Evolutionary conservation across 2,329 filamentous ascomycete genomes (phyloP).

Genomic region (Aspergillus floridensis): DNA sequence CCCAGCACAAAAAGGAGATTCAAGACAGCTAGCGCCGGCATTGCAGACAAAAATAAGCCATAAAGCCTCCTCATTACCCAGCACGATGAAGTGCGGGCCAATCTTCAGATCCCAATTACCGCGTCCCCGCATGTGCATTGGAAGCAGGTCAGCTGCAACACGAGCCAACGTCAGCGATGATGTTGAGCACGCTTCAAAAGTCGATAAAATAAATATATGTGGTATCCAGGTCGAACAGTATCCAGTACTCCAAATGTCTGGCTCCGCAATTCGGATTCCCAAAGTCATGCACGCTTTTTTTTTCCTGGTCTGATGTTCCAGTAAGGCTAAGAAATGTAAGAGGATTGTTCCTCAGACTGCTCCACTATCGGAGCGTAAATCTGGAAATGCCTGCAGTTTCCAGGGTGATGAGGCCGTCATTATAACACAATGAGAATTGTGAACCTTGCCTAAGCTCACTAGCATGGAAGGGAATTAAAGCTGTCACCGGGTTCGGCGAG

Average conservation of each 20-base stretch:
- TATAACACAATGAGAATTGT: conserved; percentile 10
- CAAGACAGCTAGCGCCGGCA: conserved; percentile 19
- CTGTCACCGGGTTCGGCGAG: conserved; percentile 39
- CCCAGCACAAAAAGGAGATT: conserved; percentile 15
- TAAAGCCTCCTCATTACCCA: conserved; percentile 30
- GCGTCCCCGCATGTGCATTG: conserved; percentile 5
- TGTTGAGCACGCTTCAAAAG: conserved; percentile 8
- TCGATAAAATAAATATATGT: conserved; percentile 14
- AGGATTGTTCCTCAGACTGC: conserved; percentile 14
- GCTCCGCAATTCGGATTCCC: conserved; percentile 17
- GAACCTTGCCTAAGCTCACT: conserved; percentile 11
- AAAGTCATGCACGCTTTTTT: conserved; percentile 17
- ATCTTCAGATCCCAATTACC: conserved; percentile 20
- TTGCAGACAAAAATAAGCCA: conserved; percentile 22
- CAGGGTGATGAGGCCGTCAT: conserved; percentile 8
- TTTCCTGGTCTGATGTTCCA: conserved; percentile 16
- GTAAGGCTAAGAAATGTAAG: conserved; percentile 13
- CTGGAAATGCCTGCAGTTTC: conserved; percentile 7
- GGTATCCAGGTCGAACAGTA: conserved; percentile 20
- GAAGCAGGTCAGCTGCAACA: conserved; percentile 13
- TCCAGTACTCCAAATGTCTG: conserved; percentile 19
- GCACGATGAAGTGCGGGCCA: conserved; percentile 16
- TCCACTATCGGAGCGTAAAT: conserved; percentile 11
- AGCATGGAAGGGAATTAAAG: conserved; percentile 14
- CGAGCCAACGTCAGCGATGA: conserved; percentile 13